Evolutionary conservation across 306 rosid genomes (phyloP).

Genomic region (apple (Malus domestica)): ASM211411v1 NC_041789.1:11684501-11685000

Average conservation of each 20-base stretch:
- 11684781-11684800: constrained; percentile 45
- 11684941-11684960: neutral
- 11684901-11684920: neutral
- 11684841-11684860: constrained; percentile 86
- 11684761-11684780: constrained; percentile 38
- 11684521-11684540: constrained; percentile 77
- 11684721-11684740: constrained; percentile 69
- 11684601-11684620: constrained; percentile 42
- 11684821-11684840: constrained; percentile 55
- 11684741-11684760: constrained; percentile 85
- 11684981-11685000: neutral
- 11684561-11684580: constrained; percentile 79
- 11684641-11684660: constrained; percentile 58
- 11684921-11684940: neutral
- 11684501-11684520: constrained; percentile 89
- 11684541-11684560: constrained; percentile 92
- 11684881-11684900: constrained; percentile 38
- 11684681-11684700: constrained; percentile 65
- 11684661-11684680: constrained; percentile 68
- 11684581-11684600: constrained; percentile 65
- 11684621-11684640: constrained; percentile 54
- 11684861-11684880: constrained; percentile 58
- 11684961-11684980: neutral
- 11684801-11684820: constrained; percentile 37
- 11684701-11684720: constrained; percentile 86